A percentile compares a stretch with the other conserved stretches of the same genome.
These are phyloP conservation scores for Giardia muris DNA, from an alignment of 208 protist genomes.

Conservation along the genomic window DNA sequence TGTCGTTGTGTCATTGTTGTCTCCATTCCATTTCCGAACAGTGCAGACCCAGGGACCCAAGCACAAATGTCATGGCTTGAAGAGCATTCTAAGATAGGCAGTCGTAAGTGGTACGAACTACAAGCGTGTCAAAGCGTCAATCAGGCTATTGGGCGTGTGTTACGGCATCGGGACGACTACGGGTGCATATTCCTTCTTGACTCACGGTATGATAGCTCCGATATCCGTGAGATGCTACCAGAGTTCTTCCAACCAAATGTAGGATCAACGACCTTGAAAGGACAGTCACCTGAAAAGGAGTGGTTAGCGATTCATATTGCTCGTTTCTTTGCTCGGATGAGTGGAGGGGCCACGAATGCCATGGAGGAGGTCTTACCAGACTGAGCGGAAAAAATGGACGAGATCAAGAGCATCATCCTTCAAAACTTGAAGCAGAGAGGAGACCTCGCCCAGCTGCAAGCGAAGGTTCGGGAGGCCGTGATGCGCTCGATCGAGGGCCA, in stretches of 20 bases:
- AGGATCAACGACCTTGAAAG: too few relatives aligned
- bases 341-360: too few relatives aligned
- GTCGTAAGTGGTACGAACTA: not conserved
- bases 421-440: slow-evolving; percentile 9
- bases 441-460: not conserved
- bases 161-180: slow-evolving; percentile 25
- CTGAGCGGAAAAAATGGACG: too few relatives aligned
- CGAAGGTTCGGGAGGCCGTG: not conserved
- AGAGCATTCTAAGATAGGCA: not conserved
- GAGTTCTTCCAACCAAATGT: too few relatives aligned
- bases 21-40: not conserved
- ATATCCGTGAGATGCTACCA: too few relatives aligned
- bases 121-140: not conserved
- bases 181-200: slow-evolving; percentile 19
- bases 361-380: too few relatives aligned
- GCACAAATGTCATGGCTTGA: not conserved
- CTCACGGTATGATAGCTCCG: too few relatives aligned
- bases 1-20: not conserved
- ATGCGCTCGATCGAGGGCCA: not conserved
- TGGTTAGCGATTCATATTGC: too few relatives aligned
- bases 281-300: too few relatives aligned
- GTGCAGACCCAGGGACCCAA: not conserved
- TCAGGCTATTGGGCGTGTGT: slow-evolving; percentile 20
- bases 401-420: not conserved
- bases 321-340: too few relatives aligned